Percentiles rank a stretch among this genome's conserved stretches.
phyloP scores from a whole-genome alignment of 2,329 filamentous ascomycete species.

The Blastomyces gilchristii region DNA sequence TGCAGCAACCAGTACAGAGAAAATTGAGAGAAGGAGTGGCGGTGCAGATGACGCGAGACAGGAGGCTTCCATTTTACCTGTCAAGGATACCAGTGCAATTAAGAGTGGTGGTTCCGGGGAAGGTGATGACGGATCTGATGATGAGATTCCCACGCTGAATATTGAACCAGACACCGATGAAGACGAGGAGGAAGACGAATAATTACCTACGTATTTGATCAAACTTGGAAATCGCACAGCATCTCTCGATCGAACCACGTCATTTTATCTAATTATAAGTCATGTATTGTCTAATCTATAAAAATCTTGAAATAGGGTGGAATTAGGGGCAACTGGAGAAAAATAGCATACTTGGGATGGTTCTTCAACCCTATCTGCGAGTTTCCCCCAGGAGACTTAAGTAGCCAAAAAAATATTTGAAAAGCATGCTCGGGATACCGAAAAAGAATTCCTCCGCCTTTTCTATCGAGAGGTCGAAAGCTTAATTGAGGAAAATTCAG shows the following conservation, averaged over 20 bases:
- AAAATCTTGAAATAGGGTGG: not conserved
- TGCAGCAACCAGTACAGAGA: not conserved
- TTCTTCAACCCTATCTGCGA: not conserved
- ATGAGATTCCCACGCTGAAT: conserved; percentile 41
- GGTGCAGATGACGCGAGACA: not conserved
- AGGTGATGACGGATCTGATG: conserved; percentile 36
- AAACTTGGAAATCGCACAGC: not conserved
- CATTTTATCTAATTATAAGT: not conserved
- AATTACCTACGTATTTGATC: too few species aligned
- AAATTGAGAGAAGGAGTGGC: not conserved
- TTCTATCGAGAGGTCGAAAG: not conserved
- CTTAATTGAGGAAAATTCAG: not conserved
- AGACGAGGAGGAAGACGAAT: conserved; percentile 27
- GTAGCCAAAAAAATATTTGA: not conserved
- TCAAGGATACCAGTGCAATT: conserved; percentile 1
- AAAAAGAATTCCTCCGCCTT: not conserved
- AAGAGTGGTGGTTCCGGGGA: conserved; percentile 14
- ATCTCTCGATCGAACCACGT: not conserved
- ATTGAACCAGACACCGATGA: conserved; percentile 40
- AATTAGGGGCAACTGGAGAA: not conserved
- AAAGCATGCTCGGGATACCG: not conserved
- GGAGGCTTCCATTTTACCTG: not conserved
- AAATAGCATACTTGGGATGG: not conserved
- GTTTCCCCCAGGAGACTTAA: not conserved
- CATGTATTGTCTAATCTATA: not conserved